Base-by-base conservation (phyloP, 2,329 filamentous ascomycete genomes). In the Fusarium nelsonii region DNA sequence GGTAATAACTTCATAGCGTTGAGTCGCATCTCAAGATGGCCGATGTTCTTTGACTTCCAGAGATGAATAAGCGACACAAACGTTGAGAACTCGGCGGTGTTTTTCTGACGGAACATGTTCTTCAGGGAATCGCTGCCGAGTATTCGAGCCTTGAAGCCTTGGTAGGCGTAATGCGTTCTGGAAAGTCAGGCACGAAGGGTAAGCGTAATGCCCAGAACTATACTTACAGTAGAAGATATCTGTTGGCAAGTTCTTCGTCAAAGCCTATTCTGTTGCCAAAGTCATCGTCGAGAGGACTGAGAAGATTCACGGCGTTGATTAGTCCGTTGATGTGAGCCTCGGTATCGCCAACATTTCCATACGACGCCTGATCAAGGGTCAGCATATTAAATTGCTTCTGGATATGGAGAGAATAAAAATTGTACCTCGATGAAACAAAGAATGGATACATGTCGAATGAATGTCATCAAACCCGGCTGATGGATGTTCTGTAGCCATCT, bases 251-350 rank as follows among this genome's bases (percentile, higher is more conserved):
- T n/a, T 74, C 72, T 3, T 74, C 64, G 1, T 72, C 69, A 1
- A 71, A 26, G 2, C 36, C 40, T 0, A 11, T 2, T 10, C 40
- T 50, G 2, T 32, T 32, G 0, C 39, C 4, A 4, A 69, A 56
- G 6, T 41, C 34, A 2, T 26, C 30, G 3, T 61, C 40, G 0
- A 70, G 41, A 0, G 72, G 72, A 1, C 66, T 63, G 2, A 72
- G 41, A 11, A 73, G 57, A 7, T 73, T 48, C 0, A 74, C 63
- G 0, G 73, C 59, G 0, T 71, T 49, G 2, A 58, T 39, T 1
- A 74, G 63, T 2, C 72, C 72, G 14, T 63, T 51, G 2, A 74
- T 58, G n/a, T 74, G 72, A 14, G 70, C 54, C 11, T 73, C 72
- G 0, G 64, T 69, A 2, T 63, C 63, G 4, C 58, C 56, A 0